These are phyloP conservation scores for Ascochyta lentis DNA, from an alignment of 2,329 filamentous ascomycete genomes.

Conservation along the genomic window DNA sequence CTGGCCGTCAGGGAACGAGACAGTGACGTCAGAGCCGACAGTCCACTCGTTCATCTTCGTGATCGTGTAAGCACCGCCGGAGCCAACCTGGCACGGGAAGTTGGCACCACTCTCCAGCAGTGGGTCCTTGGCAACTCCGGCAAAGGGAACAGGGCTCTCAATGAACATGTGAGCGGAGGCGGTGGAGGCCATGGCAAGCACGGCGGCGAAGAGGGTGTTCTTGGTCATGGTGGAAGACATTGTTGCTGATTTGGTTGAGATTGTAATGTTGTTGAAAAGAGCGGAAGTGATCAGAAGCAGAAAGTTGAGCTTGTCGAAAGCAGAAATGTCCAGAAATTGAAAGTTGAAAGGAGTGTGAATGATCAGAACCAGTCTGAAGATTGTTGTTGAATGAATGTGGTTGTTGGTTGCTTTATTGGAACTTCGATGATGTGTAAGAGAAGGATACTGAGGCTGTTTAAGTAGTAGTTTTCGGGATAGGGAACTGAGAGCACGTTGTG, in stretches of 20 bases:
- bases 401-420: conserved; percentile 16
- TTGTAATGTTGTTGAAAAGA: conserved; percentile 9
- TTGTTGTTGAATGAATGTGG: conserved; percentile 16
- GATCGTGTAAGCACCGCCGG: conserved; percentile 47
- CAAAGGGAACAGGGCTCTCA: conserved; percentile 70
- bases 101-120: conserved; percentile 64
- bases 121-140: conserved; percentile 56
- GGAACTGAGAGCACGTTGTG: conserved; percentile 8
- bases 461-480: conserved; percentile 10
- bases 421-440: conserved; percentile 18
- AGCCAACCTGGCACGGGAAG: conserved; percentile 77
- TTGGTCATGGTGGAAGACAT: conserved; percentile 17
- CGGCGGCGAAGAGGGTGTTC: conserved; percentile 22
- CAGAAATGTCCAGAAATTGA: conserved; percentile 1
- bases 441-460: conserved; percentile 17
- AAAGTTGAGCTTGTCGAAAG: conserved; percentile 14
- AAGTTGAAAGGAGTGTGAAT: conserved; percentile 18
- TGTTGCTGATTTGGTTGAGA: conserved; percentile 12
- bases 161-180: conserved; percentile 79
- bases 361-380: conserved; percentile 20
- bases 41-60: conserved; percentile 65
- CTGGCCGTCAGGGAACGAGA: conserved; percentile 68
- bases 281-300: conserved; percentile 17
- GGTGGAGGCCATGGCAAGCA: conserved; percentile 58
- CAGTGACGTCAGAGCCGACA: conserved; percentile 65